A percentile compares a stretch with the other conserved stretches of the same genome.
phyloP scores from a whole-genome alignment of 768 basidiomycete genomes.

The Amanita thiersii region DNA sequence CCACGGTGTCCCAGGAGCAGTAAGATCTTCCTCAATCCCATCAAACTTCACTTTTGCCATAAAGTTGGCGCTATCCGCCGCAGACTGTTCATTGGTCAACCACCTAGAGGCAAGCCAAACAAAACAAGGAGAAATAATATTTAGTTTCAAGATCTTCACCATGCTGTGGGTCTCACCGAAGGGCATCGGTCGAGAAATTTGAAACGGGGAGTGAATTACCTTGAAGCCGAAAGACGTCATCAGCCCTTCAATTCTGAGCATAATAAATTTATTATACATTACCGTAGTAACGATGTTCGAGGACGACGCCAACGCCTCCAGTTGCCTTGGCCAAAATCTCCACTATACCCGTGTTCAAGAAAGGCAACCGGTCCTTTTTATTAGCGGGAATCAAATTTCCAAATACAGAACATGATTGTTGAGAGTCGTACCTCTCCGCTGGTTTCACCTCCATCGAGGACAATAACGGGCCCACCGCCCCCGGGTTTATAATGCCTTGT shows the following conservation, averaged over 20 bases:
- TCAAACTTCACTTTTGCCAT: conserved; percentile 73
- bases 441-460: conserved; percentile 93
- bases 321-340: conserved; percentile 84
- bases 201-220: conserved; percentile 68
- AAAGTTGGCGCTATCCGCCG: conserved; percentile 89
- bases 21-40: conserved; percentile 63
- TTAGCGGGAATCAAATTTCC: background rate
- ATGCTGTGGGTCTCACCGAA: conserved; percentile 42
- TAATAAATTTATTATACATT: conserved; percentile 9
- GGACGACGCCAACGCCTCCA: conserved; percentile 78
- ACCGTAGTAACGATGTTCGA: conserved; percentile 93
- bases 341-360: conserved; percentile 75
- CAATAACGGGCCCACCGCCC: conserved; percentile 73
- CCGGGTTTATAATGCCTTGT: conserved; percentile 69
- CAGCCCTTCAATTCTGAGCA: conserved; percentile 11
- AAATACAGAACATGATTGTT: background rate
- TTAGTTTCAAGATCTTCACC: too few species aligned
- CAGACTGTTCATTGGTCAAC: conserved; percentile 83
- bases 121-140: too few species aligned
- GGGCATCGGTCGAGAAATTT: conserved; percentile 74
- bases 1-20: conserved; percentile 74
- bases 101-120: conserved; percentile 39
- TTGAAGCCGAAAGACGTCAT: conserved; percentile 18
- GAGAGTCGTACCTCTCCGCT: conserved; percentile 57
- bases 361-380: conserved; percentile 38